phyloP scores from a whole-genome alignment of 441 rosid species.

The Biscutella laevigata region DNA sequence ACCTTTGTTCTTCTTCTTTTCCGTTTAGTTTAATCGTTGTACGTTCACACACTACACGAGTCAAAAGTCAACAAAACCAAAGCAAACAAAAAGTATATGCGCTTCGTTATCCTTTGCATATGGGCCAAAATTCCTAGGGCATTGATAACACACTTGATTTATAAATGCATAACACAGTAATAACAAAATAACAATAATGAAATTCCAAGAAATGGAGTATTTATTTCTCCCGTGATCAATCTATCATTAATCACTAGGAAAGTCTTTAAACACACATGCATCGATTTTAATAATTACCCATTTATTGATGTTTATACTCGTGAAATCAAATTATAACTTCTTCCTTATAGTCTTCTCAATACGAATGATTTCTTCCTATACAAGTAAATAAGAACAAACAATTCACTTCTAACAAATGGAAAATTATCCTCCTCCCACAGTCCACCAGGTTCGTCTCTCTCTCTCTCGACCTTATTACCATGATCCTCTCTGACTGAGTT shows the following conservation, averaged over 20 bases:
- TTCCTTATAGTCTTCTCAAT: no score
- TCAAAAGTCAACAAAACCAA: background rate
- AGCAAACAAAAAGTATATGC: background rate
- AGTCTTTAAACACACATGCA: background rate
- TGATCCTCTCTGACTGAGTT: background rate
- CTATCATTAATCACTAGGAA: background rate
- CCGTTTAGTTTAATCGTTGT: background rate
- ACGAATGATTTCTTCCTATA: background rate
- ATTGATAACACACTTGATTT: no score
- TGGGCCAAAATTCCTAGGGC: background rate
- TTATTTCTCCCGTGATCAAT: background rate
- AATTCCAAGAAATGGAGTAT: background rate
- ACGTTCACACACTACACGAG: background rate
- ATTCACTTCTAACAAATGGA: no score
- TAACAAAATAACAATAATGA: no score
- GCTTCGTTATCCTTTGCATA: background rate
- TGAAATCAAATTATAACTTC: no score
- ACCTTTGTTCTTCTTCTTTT: slow-evolving; percentile 8
- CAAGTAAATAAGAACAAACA: no score
- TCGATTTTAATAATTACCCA: no score
- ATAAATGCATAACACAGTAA: no score
- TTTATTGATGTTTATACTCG: no score
- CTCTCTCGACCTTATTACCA: background rate
- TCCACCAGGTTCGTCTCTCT: background rate
- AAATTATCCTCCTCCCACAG: background rate